phyloP scores from a whole-genome alignment of 2,329 filamentous ascomycete genomes.

The Colletotrichum lindemuthianum region DNA sequence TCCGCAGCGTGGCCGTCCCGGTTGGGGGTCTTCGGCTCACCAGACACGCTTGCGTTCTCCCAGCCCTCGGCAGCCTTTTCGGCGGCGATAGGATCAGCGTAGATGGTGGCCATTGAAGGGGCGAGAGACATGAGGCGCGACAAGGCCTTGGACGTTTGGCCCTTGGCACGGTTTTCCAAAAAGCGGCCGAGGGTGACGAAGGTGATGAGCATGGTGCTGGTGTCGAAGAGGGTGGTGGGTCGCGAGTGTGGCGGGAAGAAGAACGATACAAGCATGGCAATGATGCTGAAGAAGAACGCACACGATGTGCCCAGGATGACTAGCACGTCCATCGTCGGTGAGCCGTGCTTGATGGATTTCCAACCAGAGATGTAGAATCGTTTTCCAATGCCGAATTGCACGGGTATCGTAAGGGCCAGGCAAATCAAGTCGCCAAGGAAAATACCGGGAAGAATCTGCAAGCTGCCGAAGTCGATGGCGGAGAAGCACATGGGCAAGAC shows the following conservation, averaged over 20 bases:
- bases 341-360: constrained; percentile 88
- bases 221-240: constrained; percentile 93
- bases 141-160: constrained; percentile 93
- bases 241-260: constrained; percentile 78
- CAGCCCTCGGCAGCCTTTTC: constrained; percentile 89
- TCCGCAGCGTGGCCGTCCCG: constrained; percentile 73
- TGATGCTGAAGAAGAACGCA: constrained; percentile 94
- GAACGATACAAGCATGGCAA: constrained; percentile 86
- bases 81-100: constrained; percentile 91
- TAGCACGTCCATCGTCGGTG: constrained; percentile 97
- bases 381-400: constrained; percentile 96
- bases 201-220: constrained; percentile 97
- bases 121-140: constrained; percentile 95
- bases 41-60: constrained; percentile 56
- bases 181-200: constrained; percentile 93
- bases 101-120: constrained; percentile 97
- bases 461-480: constrained; percentile 78
- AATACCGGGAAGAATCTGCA: constrained; percentile 76
- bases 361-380: constrained; percentile 95
- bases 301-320: constrained; percentile 93
- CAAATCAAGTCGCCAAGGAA: constrained; percentile 91
- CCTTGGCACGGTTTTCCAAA: constrained; percentile 93
- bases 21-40: constrained; percentile 57
- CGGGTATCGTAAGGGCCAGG: constrained; percentile 84
- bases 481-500: constrained; percentile 87